Evolutionary conservation across 192 early-diverging fungal species (phyloP), one percentile per base, ranked within the genome.

Genomic region (Entrophospora sp.): DNA sequence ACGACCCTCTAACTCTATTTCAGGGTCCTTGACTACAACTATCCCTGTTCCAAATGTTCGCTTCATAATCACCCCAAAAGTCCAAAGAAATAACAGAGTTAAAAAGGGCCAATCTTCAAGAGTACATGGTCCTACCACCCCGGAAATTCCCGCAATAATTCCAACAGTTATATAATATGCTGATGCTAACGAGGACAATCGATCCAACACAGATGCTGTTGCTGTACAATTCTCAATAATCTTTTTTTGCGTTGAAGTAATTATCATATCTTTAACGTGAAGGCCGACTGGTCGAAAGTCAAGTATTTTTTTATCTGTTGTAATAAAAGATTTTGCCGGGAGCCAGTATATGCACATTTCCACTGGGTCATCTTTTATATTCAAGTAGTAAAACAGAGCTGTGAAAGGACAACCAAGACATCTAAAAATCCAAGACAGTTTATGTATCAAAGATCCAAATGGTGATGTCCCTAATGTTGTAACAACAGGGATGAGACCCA

Each of bases 81-180:
- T 59, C 36, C 57, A 59, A 14, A 8, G 27, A 4, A 59, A 59
- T 59, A 59, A 24, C 8, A 40, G 12, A 24, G 57, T n/a, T 24
- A 58, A 37, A 58, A 37, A 37, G 9, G 56, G 32, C 56, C 56
- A 58, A 37, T 37, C 59, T 13, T 30, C 25, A 43, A 20, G 30
- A 30, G 6, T 0, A 40, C 14, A 14, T 22, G n/a, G 25, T 2
- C 40, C 42, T 1, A n/a, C 14, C 43, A 32, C 12, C 25, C 35
- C 10, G 16, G 38, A 28, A 1, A 61, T 45, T 44, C 25, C 40
- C 14, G 31, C 5, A 7, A 46, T 6, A 31, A 14, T 27, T 30
- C 60, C 60, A n/a, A 62, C 13, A 22, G 46, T 2, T 16, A 62
- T 46, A 14, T 25, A 62, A 13, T 62, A 62, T 44, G 27, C 40